Conservation (phyloP, 2,329 filamentous ascomycete species). For the Fusarium tricinctum region DNA sequence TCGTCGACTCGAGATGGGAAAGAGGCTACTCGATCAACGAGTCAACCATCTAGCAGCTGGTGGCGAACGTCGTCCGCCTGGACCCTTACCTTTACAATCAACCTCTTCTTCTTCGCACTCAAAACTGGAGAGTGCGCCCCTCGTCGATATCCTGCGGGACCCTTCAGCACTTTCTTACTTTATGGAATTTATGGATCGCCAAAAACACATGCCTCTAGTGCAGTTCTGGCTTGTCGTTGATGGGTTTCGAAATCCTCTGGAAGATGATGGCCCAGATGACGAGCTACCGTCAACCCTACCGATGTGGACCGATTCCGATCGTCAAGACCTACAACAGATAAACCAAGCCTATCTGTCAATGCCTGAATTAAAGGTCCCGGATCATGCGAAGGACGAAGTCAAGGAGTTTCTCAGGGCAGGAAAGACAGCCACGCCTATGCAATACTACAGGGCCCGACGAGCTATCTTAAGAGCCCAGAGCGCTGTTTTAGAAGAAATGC, state of each 20-base stretch:
- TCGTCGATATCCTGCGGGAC: constrained; percentile 90
- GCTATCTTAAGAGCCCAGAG: constrained; percentile 88
- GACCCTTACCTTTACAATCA: constrained; percentile 41
- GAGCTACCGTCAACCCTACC: constrained; percentile 72
- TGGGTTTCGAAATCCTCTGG: constrained; percentile 92
- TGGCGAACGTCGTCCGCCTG: constrained; percentile 62
- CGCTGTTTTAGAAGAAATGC: constrained; percentile 85
- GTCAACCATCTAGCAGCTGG: constrained; percentile 84
- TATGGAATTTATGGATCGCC: constrained; percentile 99
- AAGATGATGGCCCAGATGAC: constrained; percentile 78
- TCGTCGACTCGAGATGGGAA: constrained; percentile 90
- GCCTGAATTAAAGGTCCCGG: constrained; percentile 82
- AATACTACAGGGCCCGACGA: constrained; percentile 86
- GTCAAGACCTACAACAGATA: constrained; percentile 90
- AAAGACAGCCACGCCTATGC: constrained; percentile 78
- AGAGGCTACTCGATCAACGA: constrained; percentile 89
- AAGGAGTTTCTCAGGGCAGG: constrained; percentile 84
- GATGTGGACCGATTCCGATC: constrained; percentile 86
- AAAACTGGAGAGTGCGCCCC: constrained; percentile 78
- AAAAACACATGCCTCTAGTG: constrained; percentile 86
- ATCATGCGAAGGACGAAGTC: constrained; percentile 77
- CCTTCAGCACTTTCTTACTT: constrained; percentile 95
- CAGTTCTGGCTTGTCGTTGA: constrained; percentile 99
- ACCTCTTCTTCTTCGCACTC: constrained; percentile 62
- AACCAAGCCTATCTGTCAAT: constrained; percentile 89